These are phyloP conservation scores for Dalbergia cochinchinensis DNA, from an alignment of 306 rosid genomes.

Conservation along the genomic window DNA sequence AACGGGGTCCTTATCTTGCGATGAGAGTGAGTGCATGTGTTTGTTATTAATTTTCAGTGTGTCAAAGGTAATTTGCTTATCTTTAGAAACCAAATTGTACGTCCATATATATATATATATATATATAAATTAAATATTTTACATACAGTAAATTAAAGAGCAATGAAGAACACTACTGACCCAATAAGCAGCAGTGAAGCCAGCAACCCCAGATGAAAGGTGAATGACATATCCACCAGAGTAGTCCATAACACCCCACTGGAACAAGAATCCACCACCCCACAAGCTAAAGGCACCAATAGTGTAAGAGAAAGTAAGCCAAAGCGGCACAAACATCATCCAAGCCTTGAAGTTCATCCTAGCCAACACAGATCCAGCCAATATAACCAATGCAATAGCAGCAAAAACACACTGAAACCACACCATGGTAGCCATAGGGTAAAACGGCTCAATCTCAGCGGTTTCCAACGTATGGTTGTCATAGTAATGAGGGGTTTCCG, in stretches of 20 bases:
- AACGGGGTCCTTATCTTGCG: too few relatives aligned
- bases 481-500: constrained; percentile 34
- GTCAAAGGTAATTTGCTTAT: too few relatives aligned
- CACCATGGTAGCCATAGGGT: constrained; percentile 67
- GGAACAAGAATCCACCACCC: constrained; percentile 71
- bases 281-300: constrained; percentile 65
- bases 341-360: constrained; percentile 65
- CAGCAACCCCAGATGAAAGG: constrained; percentile 69
- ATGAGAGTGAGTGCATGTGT: too few relatives aligned
- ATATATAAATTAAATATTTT: too few relatives aligned
- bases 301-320: constrained; percentile 65
- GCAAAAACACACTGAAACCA: constrained; percentile 72
- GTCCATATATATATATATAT: too few relatives aligned
- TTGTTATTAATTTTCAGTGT: too few relatives aligned
- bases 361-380: constrained; percentile 61
- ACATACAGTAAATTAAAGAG: neutral
- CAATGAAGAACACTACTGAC: constrained; percentile 30
- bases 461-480: neutral
- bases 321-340: constrained; percentile 70
- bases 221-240: constrained; percentile 79
- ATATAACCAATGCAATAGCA: constrained; percentile 46
- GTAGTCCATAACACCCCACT: constrained; percentile 75
- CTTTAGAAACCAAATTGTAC: too few relatives aligned
- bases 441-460: constrained; percentile 38
- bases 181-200: constrained; percentile 71